These are phyloP conservation scores for Orbilia javanica DNA, from an alignment of 2,329 filamentous ascomycete species.

Conservation along the genomic window DNA sequence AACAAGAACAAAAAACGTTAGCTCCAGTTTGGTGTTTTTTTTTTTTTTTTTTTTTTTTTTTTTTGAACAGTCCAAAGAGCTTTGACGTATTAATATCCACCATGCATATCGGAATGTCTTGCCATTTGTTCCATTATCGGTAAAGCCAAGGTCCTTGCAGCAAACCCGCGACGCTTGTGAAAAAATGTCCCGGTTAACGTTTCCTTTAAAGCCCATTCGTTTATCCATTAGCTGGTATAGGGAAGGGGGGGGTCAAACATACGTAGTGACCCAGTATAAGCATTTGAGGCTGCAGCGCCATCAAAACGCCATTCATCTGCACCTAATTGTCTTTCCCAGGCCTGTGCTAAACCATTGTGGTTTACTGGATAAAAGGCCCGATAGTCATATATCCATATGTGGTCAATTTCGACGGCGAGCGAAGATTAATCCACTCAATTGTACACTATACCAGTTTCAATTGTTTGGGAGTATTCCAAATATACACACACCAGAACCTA, in stretches of 20 bases:
- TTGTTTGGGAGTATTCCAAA: conserved; percentile 18
- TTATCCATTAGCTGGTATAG: background rate
- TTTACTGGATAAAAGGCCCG: conserved; percentile 1
- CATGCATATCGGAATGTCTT: conserved; percentile 21
- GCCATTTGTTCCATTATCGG: conserved; percentile 10
- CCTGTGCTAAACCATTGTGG: conserved; percentile 15
- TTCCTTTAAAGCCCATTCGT: conserved; percentile 13
- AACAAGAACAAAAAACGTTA: background rate
- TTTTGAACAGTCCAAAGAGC: background rate
- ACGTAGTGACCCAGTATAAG: conserved; percentile 25
- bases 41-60: background rate
- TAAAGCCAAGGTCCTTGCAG: background rate
- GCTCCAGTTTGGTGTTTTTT: background rate
- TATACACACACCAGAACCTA: conserved; percentile 2
- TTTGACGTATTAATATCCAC: conserved; percentile 20
- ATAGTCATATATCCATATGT: background rate
- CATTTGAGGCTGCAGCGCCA: conserved; percentile 53
- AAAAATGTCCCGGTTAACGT: conserved; percentile 26
- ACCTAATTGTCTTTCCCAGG: background rate
- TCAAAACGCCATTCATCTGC: conserved; percentile 38
- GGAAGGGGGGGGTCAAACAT: background rate
- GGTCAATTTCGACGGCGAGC: background rate
- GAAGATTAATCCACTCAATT: too few relatives aligned
- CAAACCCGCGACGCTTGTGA: background rate
- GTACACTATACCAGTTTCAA: conserved; percentile 16